Conservation (phyloP, 2,329 filamentous ascomycete genomes). For the Alternaria arborescens region DNA sequence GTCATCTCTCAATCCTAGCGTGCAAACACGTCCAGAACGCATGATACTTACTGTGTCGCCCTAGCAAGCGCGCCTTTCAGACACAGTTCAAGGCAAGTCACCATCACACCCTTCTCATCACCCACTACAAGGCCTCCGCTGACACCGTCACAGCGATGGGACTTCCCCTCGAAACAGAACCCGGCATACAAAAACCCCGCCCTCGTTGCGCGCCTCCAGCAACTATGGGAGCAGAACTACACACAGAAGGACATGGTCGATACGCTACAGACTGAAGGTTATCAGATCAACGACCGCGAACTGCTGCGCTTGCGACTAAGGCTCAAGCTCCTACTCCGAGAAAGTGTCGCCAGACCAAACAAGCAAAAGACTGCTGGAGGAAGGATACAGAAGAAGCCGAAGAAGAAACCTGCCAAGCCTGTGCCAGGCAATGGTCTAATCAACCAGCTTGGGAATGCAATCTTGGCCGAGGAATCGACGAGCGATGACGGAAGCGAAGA, state of each 20-base stretch:
- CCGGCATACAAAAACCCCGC: slow-evolving; percentile 73
- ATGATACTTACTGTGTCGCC: slow-evolving; percentile 19
- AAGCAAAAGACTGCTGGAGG: slow-evolving; percentile 45
- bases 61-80: slow-evolving; percentile 78
- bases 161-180: slow-evolving; percentile 78
- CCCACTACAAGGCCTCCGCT: slow-evolving; percentile 7
- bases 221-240: slow-evolving; percentile 80
- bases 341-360: slow-evolving; percentile 61
- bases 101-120: neutral
- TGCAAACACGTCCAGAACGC: neutral
- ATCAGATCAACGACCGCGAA: slow-evolving; percentile 74
- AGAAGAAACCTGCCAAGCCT: slow-evolving; percentile 24
- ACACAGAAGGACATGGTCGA: slow-evolving; percentile 77
- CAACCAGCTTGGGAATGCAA: slow-evolving; percentile 40
- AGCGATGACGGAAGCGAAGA: slow-evolving; percentile 28
- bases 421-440: slow-evolving; percentile 30
- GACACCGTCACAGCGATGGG: slow-evolving; percentile 65
- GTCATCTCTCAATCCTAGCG: neutral
- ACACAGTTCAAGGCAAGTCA: slow-evolving; percentile 69
- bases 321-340: slow-evolving; percentile 72
- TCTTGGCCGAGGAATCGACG: slow-evolving; percentile 32
- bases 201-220: slow-evolving; percentile 73
- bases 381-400: slow-evolving; percentile 24
- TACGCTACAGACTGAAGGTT: slow-evolving; percentile 75
- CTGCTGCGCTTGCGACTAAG: slow-evolving; percentile 73